Evolutionary conservation across 192 early-diverging fungal species (phyloP).

Genomic region (Umbelopsis isabellina): DNA sequence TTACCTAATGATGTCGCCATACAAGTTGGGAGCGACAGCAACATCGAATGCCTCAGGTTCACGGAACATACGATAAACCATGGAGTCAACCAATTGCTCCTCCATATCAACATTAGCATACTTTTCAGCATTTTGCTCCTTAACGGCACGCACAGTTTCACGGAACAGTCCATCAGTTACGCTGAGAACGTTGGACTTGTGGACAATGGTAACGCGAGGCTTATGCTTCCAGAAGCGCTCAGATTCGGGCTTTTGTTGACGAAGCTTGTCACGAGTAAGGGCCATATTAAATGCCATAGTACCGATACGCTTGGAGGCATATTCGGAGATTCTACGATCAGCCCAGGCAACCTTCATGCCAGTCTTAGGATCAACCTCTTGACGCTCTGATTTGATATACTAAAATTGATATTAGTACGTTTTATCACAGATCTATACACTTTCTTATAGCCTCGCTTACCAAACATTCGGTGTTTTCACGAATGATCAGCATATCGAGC

Average conservation of each 20-base stretch:
- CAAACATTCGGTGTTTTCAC: slow-evolving; percentile 98
- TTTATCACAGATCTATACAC: not conserved
- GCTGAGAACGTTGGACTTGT: slow-evolving; percentile 97
- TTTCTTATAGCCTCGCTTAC: slow-evolving; percentile 46
- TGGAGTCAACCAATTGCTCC: slow-evolving; percentile 98
- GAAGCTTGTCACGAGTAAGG: slow-evolving; percentile 71
- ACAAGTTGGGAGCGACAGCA: slow-evolving; percentile 95
- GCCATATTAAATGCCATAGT: slow-evolving; percentile 95
- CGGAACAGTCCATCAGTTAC: slow-evolving; percentile 97
- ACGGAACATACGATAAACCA: slow-evolving; percentile 99
- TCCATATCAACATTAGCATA: slow-evolving; percentile 74
- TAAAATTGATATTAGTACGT: slow-evolving; percentile 32
- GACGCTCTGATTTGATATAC: slow-evolving; percentile 84
- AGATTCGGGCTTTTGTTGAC: slow-evolving; percentile 53
- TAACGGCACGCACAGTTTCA: slow-evolving; percentile 81
- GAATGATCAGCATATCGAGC: slow-evolving; percentile 96
- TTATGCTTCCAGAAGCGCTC: slow-evolving; percentile 67
- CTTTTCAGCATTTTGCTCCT: slow-evolving; percentile 64
- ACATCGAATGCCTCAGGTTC: slow-evolving; percentile 97
- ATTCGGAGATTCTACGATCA: slow-evolving; percentile 89
- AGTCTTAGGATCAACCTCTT: slow-evolving; percentile 63
- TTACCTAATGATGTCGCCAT: slow-evolving; percentile 92
- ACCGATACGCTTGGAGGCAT: slow-evolving; percentile 84
- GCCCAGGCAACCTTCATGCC: slow-evolving; percentile 79
- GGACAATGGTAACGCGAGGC: slow-evolving; percentile 85